These are phyloP conservation scores for Penicillium sp. DNA, from an alignment of 2,329 filamentous ascomycete species.

Conservation along the genomic window DNA sequence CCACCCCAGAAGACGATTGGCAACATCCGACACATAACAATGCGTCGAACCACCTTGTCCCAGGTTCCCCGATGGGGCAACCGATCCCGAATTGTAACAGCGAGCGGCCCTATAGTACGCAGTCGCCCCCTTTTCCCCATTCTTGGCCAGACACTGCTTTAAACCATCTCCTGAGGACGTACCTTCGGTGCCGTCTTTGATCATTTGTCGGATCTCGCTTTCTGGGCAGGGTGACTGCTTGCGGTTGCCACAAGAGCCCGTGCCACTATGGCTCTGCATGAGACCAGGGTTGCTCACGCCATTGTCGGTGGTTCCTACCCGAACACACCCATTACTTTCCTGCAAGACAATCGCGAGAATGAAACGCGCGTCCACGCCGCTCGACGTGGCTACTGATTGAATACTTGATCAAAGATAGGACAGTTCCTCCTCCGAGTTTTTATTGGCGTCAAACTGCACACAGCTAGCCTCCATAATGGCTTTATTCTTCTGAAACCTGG, in stretches of 20 bases:
- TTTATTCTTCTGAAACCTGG: conserved; percentile 16
- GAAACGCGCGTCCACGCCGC: conserved; percentile 40
- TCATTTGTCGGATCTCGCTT: conserved; percentile 38
- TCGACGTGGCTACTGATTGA: conserved; percentile 30
- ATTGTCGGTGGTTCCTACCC: conserved; percentile 42
- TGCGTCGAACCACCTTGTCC: conserved; percentile 24
- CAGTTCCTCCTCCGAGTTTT: conserved; percentile 32
- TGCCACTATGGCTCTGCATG: conserved; percentile 31
- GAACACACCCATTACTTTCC: conserved; percentile 47
- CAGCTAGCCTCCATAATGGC: conserved; percentile 14
- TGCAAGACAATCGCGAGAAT: conserved; percentile 48
- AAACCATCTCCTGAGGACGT: conserved; percentile 36
- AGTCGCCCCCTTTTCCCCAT: conserved; percentile 22
- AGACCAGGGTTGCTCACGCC: conserved; percentile 45
- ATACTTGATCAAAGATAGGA: conserved; percentile 34
- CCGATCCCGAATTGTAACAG: conserved; percentile 43
- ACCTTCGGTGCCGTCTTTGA: conserved; percentile 40
- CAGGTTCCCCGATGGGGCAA: conserved; percentile 33
- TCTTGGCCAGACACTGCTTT: conserved; percentile 30
- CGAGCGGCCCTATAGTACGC: conserved; percentile 36
- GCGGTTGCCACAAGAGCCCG: conserved; percentile 38
- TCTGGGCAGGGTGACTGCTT: conserved; percentile 26
- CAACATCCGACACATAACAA: conserved; percentile 30
- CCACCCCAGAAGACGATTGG: conserved; percentile 31
- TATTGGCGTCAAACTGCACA: conserved; percentile 15